These are phyloP conservation scores for Takakia lepidozioides DNA, from an alignment of 225 moss, liverwort and hornwort genomes.

Conservation along the genomic window DNA sequence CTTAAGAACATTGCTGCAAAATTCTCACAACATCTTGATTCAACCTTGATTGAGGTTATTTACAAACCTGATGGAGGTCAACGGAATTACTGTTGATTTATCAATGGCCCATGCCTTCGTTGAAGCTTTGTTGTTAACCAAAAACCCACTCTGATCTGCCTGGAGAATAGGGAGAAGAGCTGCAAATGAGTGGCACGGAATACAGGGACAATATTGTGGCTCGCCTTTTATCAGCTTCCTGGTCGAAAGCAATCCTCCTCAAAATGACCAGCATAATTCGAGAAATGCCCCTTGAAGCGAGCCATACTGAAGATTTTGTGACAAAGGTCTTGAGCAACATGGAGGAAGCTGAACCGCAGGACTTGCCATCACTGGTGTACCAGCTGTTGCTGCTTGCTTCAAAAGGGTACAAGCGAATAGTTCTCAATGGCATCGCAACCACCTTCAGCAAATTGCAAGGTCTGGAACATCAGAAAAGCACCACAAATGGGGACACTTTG, in stretches of 20 bases:
- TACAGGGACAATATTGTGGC: constrained; percentile 54
- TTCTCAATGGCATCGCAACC: constrained; percentile 64
- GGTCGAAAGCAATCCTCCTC: constrained; percentile 59
- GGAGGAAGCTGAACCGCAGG: constrained; percentile 83
- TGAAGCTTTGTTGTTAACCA: too few species aligned
- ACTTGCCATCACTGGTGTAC: constrained; percentile 76
- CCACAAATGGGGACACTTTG: constrained; percentile 26
- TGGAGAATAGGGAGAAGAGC: constrained; percentile 31
- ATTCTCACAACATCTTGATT: too few species aligned
- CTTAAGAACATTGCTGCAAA: too few species aligned
- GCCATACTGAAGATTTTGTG: constrained; percentile 65
- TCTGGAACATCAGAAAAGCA: constrained; percentile 32
- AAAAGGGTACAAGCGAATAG: constrained; percentile 65
- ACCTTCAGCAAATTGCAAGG: constrained; percentile 76
- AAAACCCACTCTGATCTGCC: constrained; percentile 3
- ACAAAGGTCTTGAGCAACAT: constrained; percentile 70
- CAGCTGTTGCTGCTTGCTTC: constrained; percentile 79
- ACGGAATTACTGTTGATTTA: too few species aligned
- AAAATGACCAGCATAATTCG: constrained; percentile 66
- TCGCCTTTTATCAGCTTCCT: constrained; percentile 40
- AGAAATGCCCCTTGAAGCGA: constrained; percentile 55
- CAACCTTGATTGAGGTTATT: too few species aligned
- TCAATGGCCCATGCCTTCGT: too few species aligned
- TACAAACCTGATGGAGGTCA: too few species aligned
- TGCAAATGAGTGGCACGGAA: constrained; percentile 52